Base-by-base conservation (phyloP, 169 alveolate genomes). In the Perkinsus marinus region DNA sequence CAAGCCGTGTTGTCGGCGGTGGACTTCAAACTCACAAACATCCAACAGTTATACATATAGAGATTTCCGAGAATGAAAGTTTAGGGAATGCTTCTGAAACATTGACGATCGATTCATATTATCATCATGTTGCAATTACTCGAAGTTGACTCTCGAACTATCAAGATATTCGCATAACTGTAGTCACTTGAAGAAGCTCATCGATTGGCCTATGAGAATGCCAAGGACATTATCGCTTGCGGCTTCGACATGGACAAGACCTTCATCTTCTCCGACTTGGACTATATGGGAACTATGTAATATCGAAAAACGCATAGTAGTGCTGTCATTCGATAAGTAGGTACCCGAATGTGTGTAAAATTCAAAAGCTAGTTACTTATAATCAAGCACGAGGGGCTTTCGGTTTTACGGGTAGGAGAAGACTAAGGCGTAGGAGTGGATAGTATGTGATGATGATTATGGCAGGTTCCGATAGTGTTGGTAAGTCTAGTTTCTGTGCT, bases 231-330 rank as follows among this genome's bases (percentile, higher is more conserved):
- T 89, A 98, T 99, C 68, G 99, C 99, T 37, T 98, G 99, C 90
- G 99, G 99, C 36, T 98, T 99, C 92, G 99, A 99, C 94, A 98
- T 98, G 36, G 97, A 98, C 92, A 97, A 98, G 93, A 99, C 99
- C 47, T 98, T 99, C 95, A 99, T 99, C 79, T 99, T 98, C 95
- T 91, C 97, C 13, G 95, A 95, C 90, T 90, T 93, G 57, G 96
- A 93, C 39, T 94, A 94, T 90, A 94, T 94, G 57, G 68, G 91
- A 41, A 90, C 90, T 69, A 89, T 95, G 79, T 57, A 57, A 16
- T 57, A 57, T 30, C 22, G 36, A 13, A 7, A n/a, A n/a, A n/a
- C n/a, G n/a, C n/a, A n/a, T 30, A 2, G 37, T 26, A 13, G 3
- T 57, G 37, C 79, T 57, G 26, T 30, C 26, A 13, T 16, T 2